These are phyloP conservation scores for Mortierella alpina DNA, from an alignment of 192 early-diverging fungal genomes.

Conservation along the genomic window DNA sequence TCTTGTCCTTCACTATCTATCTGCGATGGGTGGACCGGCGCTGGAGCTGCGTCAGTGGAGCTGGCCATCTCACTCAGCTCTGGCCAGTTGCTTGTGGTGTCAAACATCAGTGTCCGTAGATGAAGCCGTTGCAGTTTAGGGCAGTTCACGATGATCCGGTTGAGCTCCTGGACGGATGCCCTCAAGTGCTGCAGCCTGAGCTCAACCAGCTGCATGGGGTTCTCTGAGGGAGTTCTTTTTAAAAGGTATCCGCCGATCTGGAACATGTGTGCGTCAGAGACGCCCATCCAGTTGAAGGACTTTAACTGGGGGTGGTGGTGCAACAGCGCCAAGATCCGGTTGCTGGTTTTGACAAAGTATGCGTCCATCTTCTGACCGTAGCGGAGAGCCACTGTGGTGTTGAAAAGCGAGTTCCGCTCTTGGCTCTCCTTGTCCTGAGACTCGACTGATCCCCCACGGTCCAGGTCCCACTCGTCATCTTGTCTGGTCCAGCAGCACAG, in stretches of 20 bases:
- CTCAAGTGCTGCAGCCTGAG: conserved; percentile 14
- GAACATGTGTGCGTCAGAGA: conserved; percentile 13
- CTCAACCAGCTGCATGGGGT: conserved; percentile 16
- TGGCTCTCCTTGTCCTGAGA: background rate
- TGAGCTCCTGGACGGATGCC: conserved; percentile 13
- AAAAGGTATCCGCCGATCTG: conserved; percentile 14
- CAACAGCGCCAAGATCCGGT: conserved; percentile 21
- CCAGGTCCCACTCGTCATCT: conserved; percentile 15
- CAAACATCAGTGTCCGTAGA: background rate
- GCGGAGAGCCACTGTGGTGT: conserved; percentile 12
- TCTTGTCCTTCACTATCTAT: background rate
- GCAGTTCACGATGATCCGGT: conserved; percentile 17
- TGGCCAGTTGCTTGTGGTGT: background rate
- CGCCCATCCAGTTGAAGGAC: conserved; percentile 25
- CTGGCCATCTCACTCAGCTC: background rate
- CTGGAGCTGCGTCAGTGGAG: background rate
- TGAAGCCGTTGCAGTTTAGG: conserved; percentile 11
- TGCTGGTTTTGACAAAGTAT: conserved; percentile 27
- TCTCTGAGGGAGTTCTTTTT: background rate
- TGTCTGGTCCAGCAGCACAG: conserved; percentile 29
- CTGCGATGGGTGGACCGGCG: background rate
- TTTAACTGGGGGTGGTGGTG: conserved; percentile 14
- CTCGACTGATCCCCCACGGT: background rate
- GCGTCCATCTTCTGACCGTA: conserved; percentile 1
- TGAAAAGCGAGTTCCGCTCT: conserved; percentile 1